Evolutionary conservation across 2,329 filamentous ascomycete species (phyloP).

Genomic region (Stagonosporopsis rhizophila): DNA sequence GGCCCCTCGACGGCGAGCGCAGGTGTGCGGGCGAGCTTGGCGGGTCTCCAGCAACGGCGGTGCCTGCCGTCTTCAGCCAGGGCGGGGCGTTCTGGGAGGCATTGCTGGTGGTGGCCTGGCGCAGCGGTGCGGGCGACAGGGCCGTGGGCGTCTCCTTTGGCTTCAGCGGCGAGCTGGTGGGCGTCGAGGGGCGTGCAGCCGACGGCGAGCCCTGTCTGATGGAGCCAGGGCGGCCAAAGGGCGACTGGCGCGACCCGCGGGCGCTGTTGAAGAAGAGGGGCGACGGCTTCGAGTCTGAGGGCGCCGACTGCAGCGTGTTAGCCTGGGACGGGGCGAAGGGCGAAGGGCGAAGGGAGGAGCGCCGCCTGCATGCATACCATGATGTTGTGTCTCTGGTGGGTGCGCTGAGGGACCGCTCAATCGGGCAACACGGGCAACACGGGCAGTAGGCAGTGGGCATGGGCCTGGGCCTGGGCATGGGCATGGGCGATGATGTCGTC

Average conservation of each 20-base stretch:
- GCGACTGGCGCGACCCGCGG: conserved; percentile 47
- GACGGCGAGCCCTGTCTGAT: conserved; percentile 49
- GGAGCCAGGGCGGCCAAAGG: conserved; percentile 54
- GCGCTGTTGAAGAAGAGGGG: conserved; percentile 54
- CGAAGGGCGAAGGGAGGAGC: conserved; percentile 1
- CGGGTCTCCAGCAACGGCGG: conserved; percentile 25
- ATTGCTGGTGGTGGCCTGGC: conserved; percentile 32
- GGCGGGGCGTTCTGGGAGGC: conserved; percentile 43
- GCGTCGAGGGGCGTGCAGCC: conserved; percentile 49
- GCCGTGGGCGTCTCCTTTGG: conserved; percentile 37
- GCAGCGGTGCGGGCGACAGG: conserved; percentile 38
- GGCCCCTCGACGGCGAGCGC: conserved; percentile 30
- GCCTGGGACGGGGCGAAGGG: conserved; percentile 1
- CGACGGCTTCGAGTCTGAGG: conserved; percentile 50
- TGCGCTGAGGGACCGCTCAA: conserved; percentile 3
- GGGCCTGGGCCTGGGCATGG: too few relatives aligned
- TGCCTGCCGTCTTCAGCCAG: conserved; percentile 44
- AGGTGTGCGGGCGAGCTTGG: conserved; percentile 40
- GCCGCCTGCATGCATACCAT: conserved; percentile 12
- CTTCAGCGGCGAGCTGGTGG: conserved; percentile 52
- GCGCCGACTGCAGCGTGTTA: conserved; percentile 39
- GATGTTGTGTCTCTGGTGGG: conserved; percentile 17
- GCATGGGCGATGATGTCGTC: conserved; percentile 14
- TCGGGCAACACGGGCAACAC: conserved; percentile 1
- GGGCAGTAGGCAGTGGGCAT: too few relatives aligned